Conservation (phyloP, 257 asterid genomes). For the Cynanchum wilfordii region DNA sequence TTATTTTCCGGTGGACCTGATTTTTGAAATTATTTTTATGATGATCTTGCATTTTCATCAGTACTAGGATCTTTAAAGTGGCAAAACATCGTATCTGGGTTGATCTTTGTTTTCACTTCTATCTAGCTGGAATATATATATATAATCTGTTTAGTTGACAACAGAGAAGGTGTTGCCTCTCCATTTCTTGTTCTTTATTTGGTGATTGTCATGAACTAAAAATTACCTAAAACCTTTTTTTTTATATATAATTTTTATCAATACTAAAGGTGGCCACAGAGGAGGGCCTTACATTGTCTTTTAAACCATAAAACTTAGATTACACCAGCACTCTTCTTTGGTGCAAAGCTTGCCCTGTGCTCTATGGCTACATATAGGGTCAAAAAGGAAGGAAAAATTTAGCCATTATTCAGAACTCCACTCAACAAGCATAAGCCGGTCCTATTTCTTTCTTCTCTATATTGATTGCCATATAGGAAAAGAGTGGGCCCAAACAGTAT, state of each 20-base stretch:
- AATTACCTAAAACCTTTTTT: neutral
- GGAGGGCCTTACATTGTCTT: constrained; percentile 11
- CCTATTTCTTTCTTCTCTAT: neutral
- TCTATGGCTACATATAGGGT: neutral
- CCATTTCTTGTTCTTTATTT: too few species aligned
- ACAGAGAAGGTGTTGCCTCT: too few species aligned
- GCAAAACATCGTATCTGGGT: neutral
- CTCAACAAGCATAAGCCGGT: constrained; percentile 14
- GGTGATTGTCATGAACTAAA: neutral
- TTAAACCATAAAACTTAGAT: constrained; percentile 5
- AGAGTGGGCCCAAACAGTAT: constrained; percentile 54
- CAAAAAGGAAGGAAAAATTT: neutral
- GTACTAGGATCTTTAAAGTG: neutral
- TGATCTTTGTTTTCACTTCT: neutral
- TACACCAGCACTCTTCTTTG: constrained; percentile 10
- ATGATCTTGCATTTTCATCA: neutral
- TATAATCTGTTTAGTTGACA: neutral
- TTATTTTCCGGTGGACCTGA: neutral
- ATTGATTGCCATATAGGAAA: neutral
- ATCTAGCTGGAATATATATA: too few species aligned
- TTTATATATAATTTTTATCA: neutral
- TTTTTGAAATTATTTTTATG: neutral
- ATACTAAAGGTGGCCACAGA: constrained; percentile 14
- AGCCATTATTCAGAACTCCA: constrained; percentile 59
- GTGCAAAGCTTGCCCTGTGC: neutral